These are phyloP conservation scores for Neofusicoccum laricinum DNA, from an alignment of 2,329 filamentous ascomycete species.

Conservation along the genomic window DNA sequence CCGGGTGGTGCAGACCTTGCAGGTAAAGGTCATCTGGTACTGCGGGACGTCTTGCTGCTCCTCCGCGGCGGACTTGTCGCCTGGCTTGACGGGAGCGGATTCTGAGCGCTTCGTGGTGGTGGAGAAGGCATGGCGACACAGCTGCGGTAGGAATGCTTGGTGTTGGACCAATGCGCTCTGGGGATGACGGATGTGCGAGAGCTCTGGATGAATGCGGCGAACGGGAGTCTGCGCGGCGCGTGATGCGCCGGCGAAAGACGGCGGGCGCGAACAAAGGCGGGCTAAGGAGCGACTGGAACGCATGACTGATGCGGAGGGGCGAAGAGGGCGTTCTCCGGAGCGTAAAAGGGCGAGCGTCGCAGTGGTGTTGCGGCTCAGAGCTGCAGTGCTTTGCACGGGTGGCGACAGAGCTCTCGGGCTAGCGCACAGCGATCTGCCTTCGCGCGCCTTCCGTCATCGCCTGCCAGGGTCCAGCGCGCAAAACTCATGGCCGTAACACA, in stretches of 20 bases:
- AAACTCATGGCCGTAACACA: neutral
- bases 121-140: conserved; percentile 20
- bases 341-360: neutral
- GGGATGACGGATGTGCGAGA: conserved; percentile 14
- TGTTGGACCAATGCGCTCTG: conserved; percentile 22
- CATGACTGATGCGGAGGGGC: conserved; percentile 23
- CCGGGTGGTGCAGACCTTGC: conserved; percentile 75
- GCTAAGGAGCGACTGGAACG: conserved; percentile 24
- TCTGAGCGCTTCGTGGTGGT: conserved; percentile 30
- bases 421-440: neutral
- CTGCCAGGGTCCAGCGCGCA: neutral
- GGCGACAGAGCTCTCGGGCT: conserved; percentile 4
- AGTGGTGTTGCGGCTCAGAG: neutral
- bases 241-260: conserved; percentile 21
- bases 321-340: neutral
- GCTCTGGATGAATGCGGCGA: conserved; percentile 17
- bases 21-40: conserved; percentile 90
- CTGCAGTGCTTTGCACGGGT: neutral
- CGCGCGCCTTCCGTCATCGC: conserved; percentile 9
- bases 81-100: conserved; percentile 52
- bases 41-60: conserved; percentile 1
- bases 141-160: conserved; percentile 6
- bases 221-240: conserved; percentile 2
- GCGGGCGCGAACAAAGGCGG: conserved; percentile 21
- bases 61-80: neutral